Conservation (phyloP, 495 filamentous ascomycete species). For the Xanthoparmelia taractica region DNA sequence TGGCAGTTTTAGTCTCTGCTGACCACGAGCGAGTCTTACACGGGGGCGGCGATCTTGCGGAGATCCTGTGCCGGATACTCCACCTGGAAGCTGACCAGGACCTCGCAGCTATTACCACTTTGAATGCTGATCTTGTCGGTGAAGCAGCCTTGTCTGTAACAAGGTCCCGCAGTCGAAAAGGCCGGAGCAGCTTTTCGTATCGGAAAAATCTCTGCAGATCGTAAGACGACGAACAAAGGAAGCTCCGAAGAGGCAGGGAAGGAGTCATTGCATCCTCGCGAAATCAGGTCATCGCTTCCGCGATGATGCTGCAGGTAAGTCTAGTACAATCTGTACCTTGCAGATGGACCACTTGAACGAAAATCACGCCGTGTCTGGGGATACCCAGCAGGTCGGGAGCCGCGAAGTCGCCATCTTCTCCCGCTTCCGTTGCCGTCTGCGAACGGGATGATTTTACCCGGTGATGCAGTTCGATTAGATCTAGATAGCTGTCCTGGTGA, state of each 20-base stretch:
- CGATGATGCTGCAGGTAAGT: background rate
- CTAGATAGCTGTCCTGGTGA: background rate
- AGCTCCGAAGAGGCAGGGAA: conserved; percentile 5
- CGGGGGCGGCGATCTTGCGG: conserved; percentile 2
- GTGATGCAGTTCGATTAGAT: background rate
- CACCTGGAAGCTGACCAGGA: background rate
- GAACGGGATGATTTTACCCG: conserved; percentile 13
- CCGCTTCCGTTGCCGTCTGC: conserved; percentile 17
- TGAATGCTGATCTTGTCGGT: background rate
- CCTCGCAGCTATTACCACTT: conserved; percentile 12
- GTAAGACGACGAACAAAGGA: background rate
- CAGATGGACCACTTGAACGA: background rate
- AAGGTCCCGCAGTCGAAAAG: background rate
- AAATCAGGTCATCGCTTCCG: background rate
- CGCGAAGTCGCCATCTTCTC: background rate
- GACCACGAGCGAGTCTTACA: conserved; percentile 8
- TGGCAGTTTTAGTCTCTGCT: background rate
- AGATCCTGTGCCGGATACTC: background rate
- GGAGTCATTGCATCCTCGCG: background rate
- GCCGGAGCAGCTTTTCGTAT: conserved; percentile 1
- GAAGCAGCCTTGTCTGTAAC: background rate
- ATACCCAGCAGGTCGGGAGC: conserved; percentile 6
- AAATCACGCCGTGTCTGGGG: background rate
- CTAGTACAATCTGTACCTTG: background rate
- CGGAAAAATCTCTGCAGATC: conserved; percentile 6